Base-by-base conservation (phyloP, 73 alveolate species). In the Paramecium primaurelia region DNA sequence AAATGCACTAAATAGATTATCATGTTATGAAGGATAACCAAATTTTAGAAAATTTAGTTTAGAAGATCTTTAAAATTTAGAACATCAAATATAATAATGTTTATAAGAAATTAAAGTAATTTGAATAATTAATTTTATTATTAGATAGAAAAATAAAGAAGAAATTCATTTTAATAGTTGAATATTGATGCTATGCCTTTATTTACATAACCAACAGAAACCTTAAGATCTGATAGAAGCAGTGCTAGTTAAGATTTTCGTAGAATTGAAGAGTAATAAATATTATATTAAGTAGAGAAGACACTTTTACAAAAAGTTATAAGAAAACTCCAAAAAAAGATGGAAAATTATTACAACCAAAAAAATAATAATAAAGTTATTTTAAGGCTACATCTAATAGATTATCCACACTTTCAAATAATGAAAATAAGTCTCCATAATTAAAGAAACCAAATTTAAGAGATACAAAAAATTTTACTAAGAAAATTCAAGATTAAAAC, bases 221-320 rank as follows among this genome's bases (percentile, higher is more conserved):
- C 87, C 8, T 22, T 73, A 10, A 73, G 87, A 73, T 73, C 87
- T 37, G 87, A 73, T 73, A 73, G 87, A 73, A 37, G 59, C 6
- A 73, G 28, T 40, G 59, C 14, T 34, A 73, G 87, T 18, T 8
- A 73, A 37, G 87, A 73, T 73, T 73, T 73, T 73, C 28, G 59
- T 37, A 73, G 47, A 73, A 40, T 73, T 3, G 87, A 73, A 22
- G 54, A 36, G 84, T 64, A 64, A 54, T 54, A 16, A 64, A 32
- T 64, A 64, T 32, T 32, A 4, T 28, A 34, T 22, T 30, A 64
- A 64, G 1, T 64, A 64, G 84, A 64, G 84, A 64, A 64, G 84
- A 64, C 47, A 16, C 84, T 64, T 16, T 28, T 1, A 40, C 54
- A 0, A 64, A 64, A 34, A 28, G 47, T 28, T 11, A 34, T 0